A percentile compares a stretch with the other conserved stretches of the same genome.
phyloP scores from a whole-genome alignment of 2,329 filamentous ascomycete species.

The Aspergillus melleus region DNA sequence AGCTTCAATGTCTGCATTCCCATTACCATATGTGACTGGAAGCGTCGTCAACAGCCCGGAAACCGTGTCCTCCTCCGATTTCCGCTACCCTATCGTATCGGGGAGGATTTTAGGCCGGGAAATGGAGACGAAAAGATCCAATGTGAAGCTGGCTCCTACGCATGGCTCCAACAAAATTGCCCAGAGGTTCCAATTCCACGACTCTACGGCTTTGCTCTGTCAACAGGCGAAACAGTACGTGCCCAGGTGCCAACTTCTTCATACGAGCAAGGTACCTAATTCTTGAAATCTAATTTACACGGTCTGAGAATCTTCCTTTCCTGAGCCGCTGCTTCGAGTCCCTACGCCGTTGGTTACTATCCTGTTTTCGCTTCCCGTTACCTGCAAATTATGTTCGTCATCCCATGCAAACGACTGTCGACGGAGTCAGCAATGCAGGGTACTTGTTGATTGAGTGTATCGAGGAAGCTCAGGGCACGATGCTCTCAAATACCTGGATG shows the following conservation, averaged over 20 bases:
- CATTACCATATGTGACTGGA: neutral
- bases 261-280: neutral
- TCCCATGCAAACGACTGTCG: neutral
- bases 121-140: conserved; percentile 8
- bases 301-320: neutral
- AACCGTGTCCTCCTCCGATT: neutral
- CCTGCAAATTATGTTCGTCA: neutral
- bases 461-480: conserved; percentile 13
- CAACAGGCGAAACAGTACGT: neutral
- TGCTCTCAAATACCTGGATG: conserved; percentile 24
- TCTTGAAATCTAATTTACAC: neutral
- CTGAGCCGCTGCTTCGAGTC: neutral
- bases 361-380: neutral
- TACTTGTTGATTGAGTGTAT: conserved; percentile 24
- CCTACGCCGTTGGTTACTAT: neutral
- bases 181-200: neutral
- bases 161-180: conserved; percentile 1
- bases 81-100: neutral
- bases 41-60: neutral
- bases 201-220: neutral
- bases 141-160: conserved; percentile 5
- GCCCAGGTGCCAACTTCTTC: neutral
- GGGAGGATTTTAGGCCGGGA: neutral
- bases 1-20: conserved; percentile 4
- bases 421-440: neutral